Percentiles rank a stretch among this genome's conserved stretches.
Conservation (phyloP, 495 filamentous ascomycete species). For the Aspergillus avenaceus region DNA sequence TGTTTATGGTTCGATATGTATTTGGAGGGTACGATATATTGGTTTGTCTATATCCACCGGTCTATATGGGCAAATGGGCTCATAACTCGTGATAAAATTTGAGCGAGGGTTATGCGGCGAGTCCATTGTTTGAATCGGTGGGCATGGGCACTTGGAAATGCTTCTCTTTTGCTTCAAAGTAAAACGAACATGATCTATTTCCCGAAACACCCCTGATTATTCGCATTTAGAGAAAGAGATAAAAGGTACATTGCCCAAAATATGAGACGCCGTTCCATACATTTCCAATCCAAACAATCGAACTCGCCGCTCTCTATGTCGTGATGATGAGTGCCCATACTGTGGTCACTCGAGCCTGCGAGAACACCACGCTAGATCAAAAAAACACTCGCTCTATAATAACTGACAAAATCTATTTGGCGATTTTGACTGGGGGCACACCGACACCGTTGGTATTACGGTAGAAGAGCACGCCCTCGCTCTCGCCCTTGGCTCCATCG, state of each 20-base stretch:
- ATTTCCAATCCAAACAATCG: not conserved
- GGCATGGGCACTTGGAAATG: not conserved
- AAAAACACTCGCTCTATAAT: constrained; percentile 16
- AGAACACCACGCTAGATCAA: constrained; percentile 19
- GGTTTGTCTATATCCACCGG: too few relatives aligned
- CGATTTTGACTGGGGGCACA: constrained; percentile 52
- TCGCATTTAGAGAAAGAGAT: not conserved
- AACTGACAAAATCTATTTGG: constrained; percentile 24
- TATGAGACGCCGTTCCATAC: constrained; percentile 1
- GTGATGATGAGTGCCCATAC: constrained; percentile 6
- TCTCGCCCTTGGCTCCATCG: constrained; percentile 56
- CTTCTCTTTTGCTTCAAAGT: not conserved
- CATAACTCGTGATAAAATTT: too few relatives aligned
- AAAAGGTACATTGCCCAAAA: not conserved
- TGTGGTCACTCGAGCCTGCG: constrained; percentile 25
- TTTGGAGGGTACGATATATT: too few relatives aligned
- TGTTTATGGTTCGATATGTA: not conserved
- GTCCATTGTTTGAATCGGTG: too few relatives aligned
- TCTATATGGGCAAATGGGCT: too few relatives aligned
- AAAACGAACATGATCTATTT: not conserved
- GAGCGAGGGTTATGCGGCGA: too few relatives aligned
- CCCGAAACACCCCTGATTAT: not conserved
- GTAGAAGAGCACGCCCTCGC: constrained; percentile 52
- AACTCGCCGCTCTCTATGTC: constrained; percentile 2
- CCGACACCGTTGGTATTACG: constrained; percentile 71